Conservation (phyloP, 345 rosid species). For the Populus tremula region DNA sequence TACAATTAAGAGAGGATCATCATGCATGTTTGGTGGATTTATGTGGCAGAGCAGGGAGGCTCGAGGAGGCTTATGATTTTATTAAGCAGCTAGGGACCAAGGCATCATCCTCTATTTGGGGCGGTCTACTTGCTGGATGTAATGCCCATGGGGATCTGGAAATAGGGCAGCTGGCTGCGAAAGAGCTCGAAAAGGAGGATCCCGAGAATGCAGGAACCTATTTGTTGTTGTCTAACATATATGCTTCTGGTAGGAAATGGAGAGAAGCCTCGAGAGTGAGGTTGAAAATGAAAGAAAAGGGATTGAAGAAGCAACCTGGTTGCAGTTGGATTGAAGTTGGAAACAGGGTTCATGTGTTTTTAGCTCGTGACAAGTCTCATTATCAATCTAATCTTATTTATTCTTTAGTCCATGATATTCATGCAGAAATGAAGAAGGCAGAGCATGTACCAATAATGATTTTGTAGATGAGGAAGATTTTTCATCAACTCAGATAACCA, state of each 20-base stretch:
- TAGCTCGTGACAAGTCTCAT: conserved; percentile 56
- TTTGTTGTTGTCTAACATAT: conserved; percentile 54
- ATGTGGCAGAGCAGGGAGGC: conserved; percentile 63
- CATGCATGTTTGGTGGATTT: conserved; percentile 67
- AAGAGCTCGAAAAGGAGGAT: conserved; percentile 44
- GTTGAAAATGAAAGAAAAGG: conserved; percentile 54
- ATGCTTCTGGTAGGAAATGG: conserved; percentile 50
- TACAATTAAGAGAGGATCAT: conserved; percentile 59
- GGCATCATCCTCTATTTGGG: conserved; percentile 51
- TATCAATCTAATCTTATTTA: conserved; percentile 32
- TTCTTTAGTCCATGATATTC: conserved; percentile 39
- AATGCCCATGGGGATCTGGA: conserved; percentile 42
- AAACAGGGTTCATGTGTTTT: conserved; percentile 45
- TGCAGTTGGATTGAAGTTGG: conserved; percentile 66
- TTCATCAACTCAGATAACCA: not conserved
- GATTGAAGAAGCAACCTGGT: conserved; percentile 73
- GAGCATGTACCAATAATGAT: conserved; percentile 4
- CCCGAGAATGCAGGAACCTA: conserved; percentile 56
- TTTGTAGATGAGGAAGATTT: conserved; percentile 1
- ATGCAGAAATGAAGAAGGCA: conserved; percentile 41
- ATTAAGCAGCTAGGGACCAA: conserved; percentile 31
- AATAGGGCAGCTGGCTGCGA: conserved; percentile 52
- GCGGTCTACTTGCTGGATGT: conserved; percentile 69
- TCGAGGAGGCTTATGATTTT: conserved; percentile 46
- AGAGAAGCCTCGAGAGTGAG: conserved; percentile 53